Base-by-base conservation (phyloP, 495 filamentous ascomycete species). In the Aspergillus sclerotiicarbonarius region DNA sequence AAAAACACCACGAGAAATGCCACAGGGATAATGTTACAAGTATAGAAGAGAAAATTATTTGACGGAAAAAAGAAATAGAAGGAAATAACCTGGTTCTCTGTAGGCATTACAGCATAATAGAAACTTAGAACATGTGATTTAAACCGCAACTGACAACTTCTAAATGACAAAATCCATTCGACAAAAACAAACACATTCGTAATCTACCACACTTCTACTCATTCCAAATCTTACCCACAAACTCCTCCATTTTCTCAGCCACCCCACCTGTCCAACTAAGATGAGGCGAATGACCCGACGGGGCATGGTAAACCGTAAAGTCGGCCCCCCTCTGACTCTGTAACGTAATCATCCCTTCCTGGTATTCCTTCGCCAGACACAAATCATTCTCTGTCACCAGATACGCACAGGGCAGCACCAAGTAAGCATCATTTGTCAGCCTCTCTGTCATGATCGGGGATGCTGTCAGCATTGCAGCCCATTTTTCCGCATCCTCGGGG, bases 361-460 rank as follows among this genome's bases (percentile, higher is more conserved):
- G 69, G 41, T 69, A 71, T 16, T 59, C 60, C 48, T 60, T 60
- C 0, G 64, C 61, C 18, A 71, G 19, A 4, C 51, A 63, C 0
- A 21, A 19, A 51, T 76, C 71, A 0, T 59, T 53, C n/a, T 73
- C 70, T 0, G 66, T 30, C 15, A 72, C 60, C 44, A 73, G 32
- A 57, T 74, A 76, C 3, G 70, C 69, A 51, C 69, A 73, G 0
- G 72, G 73, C 10, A 76, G 44, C 0, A 45, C 48, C 16, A 57
- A 39, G 48, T 75, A 76, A 2, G 67, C 59, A 54, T 75, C 61
- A 44, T 75, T 70, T 3, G 68, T 71, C 2, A 76, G 54, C 20
- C 49, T 53, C 1, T 59, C 66, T 0, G 37, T 66, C 46, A 69
- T 55, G 9, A 65, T 33, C 0, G 74, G 71, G 25, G 62, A 57